Percentiles rank a stretch among this genome's conserved stretches.
Evolutionary conservation across 345 rosid species (phyloP).

Genomic region (Cochlearia excelsa): DNA sequence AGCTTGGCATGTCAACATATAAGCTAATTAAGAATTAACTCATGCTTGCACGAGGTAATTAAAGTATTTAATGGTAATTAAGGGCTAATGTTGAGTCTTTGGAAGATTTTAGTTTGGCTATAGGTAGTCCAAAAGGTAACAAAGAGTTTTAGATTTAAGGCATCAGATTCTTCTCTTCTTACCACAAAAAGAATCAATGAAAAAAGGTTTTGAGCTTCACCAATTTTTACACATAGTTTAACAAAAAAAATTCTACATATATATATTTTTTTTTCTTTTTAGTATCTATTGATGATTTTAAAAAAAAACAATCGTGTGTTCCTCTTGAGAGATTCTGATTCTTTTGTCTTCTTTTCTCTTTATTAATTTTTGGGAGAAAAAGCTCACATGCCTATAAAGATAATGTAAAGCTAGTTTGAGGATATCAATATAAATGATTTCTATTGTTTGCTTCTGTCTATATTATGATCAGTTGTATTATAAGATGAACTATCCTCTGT

Average conservation of each 20-base stretch:
- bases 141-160: constrained; percentile 27
- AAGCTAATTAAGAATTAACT: too few relatives aligned
- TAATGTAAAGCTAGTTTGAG: constrained; percentile 28
- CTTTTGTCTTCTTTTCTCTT: constrained; percentile 22
- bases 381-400: constrained; percentile 32
- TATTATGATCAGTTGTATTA: neutral
- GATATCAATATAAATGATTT: constrained; percentile 20
- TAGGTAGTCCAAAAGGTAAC: constrained; percentile 6
- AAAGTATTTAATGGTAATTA: too few relatives aligned
- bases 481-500: neutral
- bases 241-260: neutral
- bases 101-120: too few relatives aligned
- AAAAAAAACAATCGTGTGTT: constrained; percentile 1
- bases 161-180: constrained; percentile 37
- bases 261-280: constrained; percentile 3
- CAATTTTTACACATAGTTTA: constrained; percentile 21
- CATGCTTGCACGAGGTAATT: too few relatives aligned
- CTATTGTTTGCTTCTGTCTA: constrained; percentile 10
- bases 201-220: constrained; percentile 36
- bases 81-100: too few relatives aligned
- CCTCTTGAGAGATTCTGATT: constrained; percentile 30
- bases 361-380: neutral
- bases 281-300: constrained; percentile 13
- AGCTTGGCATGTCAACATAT: too few relatives aligned
- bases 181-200: constrained; percentile 28